These are phyloP conservation scores for Xylariaceae sp. DNA, from an alignment of 2,329 filamentous ascomycete genomes.

Conservation along the genomic window DNA sequence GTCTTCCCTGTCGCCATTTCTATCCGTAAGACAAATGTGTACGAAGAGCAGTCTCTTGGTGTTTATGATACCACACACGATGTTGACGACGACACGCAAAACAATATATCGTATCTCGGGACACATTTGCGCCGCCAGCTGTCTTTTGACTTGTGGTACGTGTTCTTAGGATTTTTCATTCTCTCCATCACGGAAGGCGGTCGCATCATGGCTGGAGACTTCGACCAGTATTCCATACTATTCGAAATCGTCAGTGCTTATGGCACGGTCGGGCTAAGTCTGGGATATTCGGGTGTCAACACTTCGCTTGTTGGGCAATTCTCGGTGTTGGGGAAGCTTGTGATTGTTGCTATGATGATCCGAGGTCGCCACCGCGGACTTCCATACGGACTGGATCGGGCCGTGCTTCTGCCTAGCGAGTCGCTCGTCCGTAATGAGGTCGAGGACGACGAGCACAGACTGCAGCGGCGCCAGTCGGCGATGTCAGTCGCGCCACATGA, in stretches of 20 bases:
- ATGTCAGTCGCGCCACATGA: conserved; percentile 27
- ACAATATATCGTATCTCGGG: conserved; percentile 78
- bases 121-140: conserved; percentile 89
- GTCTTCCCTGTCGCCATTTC: conserved; percentile 96
- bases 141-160: conserved; percentile 96
- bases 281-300: conserved; percentile 76
- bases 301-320: conserved; percentile 84
- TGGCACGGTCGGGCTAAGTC: conserved; percentile 86
- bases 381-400: conserved; percentile 64
- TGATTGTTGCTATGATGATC: conserved; percentile 68
- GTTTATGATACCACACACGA: conserved; percentile 60
- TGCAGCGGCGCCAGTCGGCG: conserved; percentile 37
- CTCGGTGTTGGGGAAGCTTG: conserved; percentile 66
- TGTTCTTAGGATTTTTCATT: conserved; percentile 90
- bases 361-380: conserved; percentile 67
- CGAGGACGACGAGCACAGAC: conserved; percentile 41
- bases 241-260: conserved; percentile 91
- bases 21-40: conserved; percentile 90
- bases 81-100: conserved; percentile 49
- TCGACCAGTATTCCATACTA: conserved; percentile 67
- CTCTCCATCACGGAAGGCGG: conserved; percentile 83
- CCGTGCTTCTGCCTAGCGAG: conserved; percentile 58
- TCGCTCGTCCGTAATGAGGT: conserved; percentile 53
- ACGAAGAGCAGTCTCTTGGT: conserved; percentile 85
- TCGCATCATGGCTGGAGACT: conserved; percentile 61